A percentile compares a stretch with the other conserved stretches of the same genome.
phyloP scores from a whole-genome alignment of 331 rosid genomes.

The Stylosanthes scabra region DNA sequence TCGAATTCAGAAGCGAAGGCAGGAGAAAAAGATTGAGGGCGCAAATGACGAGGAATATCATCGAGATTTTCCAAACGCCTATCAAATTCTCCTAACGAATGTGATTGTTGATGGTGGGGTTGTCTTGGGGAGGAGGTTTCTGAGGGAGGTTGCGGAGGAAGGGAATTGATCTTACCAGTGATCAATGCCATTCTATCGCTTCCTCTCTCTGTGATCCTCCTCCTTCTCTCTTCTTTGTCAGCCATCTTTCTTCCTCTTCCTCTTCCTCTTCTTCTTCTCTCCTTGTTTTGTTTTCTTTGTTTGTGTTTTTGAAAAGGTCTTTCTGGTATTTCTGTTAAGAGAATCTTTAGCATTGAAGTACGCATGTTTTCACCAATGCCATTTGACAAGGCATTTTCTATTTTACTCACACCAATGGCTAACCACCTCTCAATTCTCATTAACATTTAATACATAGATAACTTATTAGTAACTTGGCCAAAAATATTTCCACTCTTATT shows the following conservation, averaged over 20 bases:
- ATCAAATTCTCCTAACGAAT: slow-evolving; percentile 28
- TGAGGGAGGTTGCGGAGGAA: slow-evolving; percentile 47
- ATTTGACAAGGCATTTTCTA: slow-evolving; percentile 33
- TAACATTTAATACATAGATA: neutral
- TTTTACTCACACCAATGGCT: neutral
- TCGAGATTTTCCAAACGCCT: neutral
- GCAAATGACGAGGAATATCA: slow-evolving; percentile 16
- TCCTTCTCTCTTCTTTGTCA: slow-evolving; percentile 55
- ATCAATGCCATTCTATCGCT: slow-evolving; percentile 75
- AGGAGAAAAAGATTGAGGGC: slow-evolving; percentile 43
- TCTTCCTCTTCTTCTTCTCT: neutral
- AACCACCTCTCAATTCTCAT: slow-evolving; percentile 14
- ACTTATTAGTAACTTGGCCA: neutral
- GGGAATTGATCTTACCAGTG: slow-evolving; percentile 55
- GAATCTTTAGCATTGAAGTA: slow-evolving; percentile 12
- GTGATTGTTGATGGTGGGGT: slow-evolving; percentile 29
- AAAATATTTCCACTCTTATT: neutral
- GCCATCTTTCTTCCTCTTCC: slow-evolving; percentile 44
- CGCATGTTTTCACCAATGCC: slow-evolving; percentile 6
- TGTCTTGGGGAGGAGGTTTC: slow-evolving; percentile 13
- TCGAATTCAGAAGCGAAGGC: slow-evolving; percentile 2
- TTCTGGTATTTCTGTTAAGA: slow-evolving; percentile 36
- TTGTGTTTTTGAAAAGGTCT: neutral
- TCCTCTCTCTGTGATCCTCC: slow-evolving; percentile 62
- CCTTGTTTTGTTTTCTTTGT: neutral